phyloP scores from a whole-genome alignment of 768 basidiomycete genomes.

The Suillus alpinus region DNA sequence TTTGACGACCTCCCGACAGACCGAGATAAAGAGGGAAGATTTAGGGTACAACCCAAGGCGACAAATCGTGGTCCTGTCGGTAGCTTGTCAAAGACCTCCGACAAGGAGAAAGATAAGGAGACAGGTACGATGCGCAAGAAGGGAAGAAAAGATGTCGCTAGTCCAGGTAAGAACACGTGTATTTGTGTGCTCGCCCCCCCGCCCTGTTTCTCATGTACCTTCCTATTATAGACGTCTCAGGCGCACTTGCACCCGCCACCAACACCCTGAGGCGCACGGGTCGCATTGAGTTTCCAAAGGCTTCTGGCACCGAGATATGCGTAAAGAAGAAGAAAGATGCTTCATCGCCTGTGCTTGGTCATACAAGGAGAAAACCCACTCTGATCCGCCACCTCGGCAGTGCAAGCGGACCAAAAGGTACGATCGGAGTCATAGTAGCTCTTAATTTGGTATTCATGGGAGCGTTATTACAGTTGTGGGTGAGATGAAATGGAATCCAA shows the following conservation, averaged over 20 bases:
- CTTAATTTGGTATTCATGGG: constrained; percentile 13
- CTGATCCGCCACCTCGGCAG: constrained; percentile 84
- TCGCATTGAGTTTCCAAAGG: constrained; percentile 53
- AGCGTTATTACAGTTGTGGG: constrained; percentile 66
- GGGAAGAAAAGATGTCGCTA: constrained; percentile 45
- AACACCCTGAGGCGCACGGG: constrained; percentile 58
- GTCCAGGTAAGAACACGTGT: constrained; percentile 38
- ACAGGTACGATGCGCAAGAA: constrained; percentile 62
- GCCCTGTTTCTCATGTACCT: constrained; percentile 4
- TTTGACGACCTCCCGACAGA: constrained; percentile 88
- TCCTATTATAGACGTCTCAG: constrained; percentile 16
- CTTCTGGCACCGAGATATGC: constrained; percentile 32
- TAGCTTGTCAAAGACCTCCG: constrained; percentile 40
- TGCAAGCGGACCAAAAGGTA: constrained; percentile 69
- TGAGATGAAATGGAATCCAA: constrained; percentile 97
- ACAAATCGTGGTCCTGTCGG: constrained; percentile 60
- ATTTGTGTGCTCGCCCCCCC: not conserved
- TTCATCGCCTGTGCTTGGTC: constrained; percentile 41
- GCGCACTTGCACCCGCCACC: constrained; percentile 40
- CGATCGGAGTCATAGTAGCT: constrained; percentile 16
- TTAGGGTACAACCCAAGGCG: constrained; percentile 71
- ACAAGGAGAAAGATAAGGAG: constrained; percentile 38
- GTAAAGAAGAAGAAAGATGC: constrained; percentile 56
- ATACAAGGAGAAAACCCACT: constrained; percentile 73
- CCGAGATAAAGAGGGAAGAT: constrained; percentile 75